Conservation (phyloP, 306 rosid genomes). For the Pyrus communis region DNA sequence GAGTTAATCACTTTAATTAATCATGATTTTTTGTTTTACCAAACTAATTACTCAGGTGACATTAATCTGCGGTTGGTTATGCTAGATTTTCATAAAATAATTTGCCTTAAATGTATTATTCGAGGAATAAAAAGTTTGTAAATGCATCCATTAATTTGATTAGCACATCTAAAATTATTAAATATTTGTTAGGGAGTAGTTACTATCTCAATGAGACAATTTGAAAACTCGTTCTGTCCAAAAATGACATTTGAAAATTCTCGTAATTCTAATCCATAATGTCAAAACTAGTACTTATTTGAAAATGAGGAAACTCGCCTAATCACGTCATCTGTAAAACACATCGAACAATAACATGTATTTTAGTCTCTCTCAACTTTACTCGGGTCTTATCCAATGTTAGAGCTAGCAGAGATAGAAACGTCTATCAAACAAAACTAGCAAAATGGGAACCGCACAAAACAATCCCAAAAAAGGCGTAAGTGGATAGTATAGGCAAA, state of each 20-base stretch:
- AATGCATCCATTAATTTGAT: not conserved
- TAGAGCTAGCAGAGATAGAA: not conserved
- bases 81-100: not conserved
- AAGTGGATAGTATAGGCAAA: not conserved
- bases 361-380: not conserved
- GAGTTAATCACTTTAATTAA: not conserved
- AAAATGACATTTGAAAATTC: not conserved
- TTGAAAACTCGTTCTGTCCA: not conserved
- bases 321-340: no score
- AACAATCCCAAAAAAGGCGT: not conserved
- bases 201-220: not conserved
- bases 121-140: not conserved
- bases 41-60: not conserved
- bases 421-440: not conserved
- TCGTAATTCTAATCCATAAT: not conserved
- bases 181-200: not conserved
- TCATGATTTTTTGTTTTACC: not conserved
- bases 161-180: not conserved
- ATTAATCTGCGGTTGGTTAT: not conserved
- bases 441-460: not conserved
- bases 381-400: not conserved
- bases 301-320: no score
- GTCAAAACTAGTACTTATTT: not conserved
- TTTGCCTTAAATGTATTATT: not conserved
- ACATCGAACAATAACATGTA: no score